A percentile compares a stretch with the other conserved stretches of the same genome.
phyloP scores from a whole-genome alignment of 2,329 filamentous ascomycete genomes.

The Cladosporium sp. region DNA sequence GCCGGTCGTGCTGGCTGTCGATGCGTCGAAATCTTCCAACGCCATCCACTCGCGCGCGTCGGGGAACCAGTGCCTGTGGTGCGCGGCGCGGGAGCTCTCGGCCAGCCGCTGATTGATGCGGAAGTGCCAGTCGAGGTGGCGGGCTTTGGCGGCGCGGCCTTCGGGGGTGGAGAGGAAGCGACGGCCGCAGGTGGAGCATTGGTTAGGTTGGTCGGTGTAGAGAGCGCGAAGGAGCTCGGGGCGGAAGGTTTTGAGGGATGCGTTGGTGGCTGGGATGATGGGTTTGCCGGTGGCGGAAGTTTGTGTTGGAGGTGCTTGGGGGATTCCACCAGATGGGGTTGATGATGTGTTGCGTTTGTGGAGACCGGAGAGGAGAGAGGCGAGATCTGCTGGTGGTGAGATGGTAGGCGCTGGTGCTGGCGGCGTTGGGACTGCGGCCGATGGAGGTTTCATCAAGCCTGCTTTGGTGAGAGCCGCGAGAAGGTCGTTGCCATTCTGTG shows the following conservation, averaged over 20 bases:
- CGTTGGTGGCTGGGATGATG: slow-evolving; percentile 25
- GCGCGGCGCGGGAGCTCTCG: slow-evolving; percentile 68
- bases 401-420: not conserved
- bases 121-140: slow-evolving; percentile 98
- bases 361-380: slow-evolving; percentile 9
- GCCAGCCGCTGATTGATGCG: slow-evolving; percentile 83
- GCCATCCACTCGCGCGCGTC: slow-evolving; percentile 92
- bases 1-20: slow-evolving; percentile 38
- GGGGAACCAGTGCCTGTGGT: slow-evolving; percentile 84
- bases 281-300: not conserved
- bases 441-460: slow-evolving; percentile 20
- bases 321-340: too few species aligned
- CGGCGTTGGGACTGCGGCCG: slow-evolving; percentile 3
- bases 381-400: slow-evolving; percentile 5
- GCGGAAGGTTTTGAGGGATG: slow-evolving; percentile 49
- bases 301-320: not conserved
- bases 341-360: not conserved
- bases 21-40: slow-evolving; percentile 73
- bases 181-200: slow-evolving; percentile 87
- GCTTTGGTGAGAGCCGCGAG: slow-evolving; percentile 29
- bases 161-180: slow-evolving; percentile 75
- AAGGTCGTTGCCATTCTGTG: slow-evolving; percentile 23
- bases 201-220: slow-evolving; percentile 77
- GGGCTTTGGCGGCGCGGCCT: slow-evolving; percentile 79
- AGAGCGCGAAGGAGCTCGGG: slow-evolving; percentile 69